These are phyloP conservation scores for Pyronema domesticum DNA, from an alignment of 495 filamentous ascomycete species.

Conservation along the genomic window DNA sequence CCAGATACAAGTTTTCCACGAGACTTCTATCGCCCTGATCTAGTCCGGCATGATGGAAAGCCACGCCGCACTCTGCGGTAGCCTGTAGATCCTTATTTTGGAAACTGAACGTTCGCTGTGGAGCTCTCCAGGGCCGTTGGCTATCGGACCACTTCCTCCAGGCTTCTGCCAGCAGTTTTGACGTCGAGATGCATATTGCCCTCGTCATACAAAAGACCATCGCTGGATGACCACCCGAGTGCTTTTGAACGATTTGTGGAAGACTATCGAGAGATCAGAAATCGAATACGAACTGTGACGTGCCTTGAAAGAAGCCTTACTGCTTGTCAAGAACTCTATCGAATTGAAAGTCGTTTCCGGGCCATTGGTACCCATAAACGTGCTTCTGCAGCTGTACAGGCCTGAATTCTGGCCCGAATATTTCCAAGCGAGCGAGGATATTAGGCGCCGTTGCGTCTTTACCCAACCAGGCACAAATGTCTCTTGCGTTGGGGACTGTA, in stretches of 20 bases:
- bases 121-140: slow-evolving; percentile 51
- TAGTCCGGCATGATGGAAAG: slow-evolving; percentile 87
- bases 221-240: slow-evolving; percentile 66
- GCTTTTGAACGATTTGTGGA: slow-evolving; percentile 52
- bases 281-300: not conserved
- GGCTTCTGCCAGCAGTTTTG: slow-evolving; percentile 49
- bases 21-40: slow-evolving; percentile 48
- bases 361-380: slow-evolving; percentile 57
- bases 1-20: slow-evolving; percentile 56
- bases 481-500: slow-evolving; percentile 79
- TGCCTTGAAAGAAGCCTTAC: slow-evolving; percentile 25
- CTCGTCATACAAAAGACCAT: slow-evolving; percentile 87
- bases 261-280: slow-evolving; percentile 31
- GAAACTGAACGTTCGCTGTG: slow-evolving; percentile 37
- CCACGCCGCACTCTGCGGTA: slow-evolving; percentile 52
- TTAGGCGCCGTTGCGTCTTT: slow-evolving; percentile 47
- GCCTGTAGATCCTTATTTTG: slow-evolving; percentile 48
- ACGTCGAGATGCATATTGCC: slow-evolving; percentile 58
- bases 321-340: slow-evolving; percentile 63
- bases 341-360: slow-evolving; percentile 68
- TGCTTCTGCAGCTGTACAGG: slow-evolving; percentile 75
- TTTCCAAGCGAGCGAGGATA: slow-evolving; percentile 51
- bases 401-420: slow-evolving; percentile 82
- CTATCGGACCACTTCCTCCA: slow-evolving; percentile 40
- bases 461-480: slow-evolving; percentile 87